phyloP scores from a whole-genome alignment of 75 land plant species.

The Pinus albicaulis region DNA sequence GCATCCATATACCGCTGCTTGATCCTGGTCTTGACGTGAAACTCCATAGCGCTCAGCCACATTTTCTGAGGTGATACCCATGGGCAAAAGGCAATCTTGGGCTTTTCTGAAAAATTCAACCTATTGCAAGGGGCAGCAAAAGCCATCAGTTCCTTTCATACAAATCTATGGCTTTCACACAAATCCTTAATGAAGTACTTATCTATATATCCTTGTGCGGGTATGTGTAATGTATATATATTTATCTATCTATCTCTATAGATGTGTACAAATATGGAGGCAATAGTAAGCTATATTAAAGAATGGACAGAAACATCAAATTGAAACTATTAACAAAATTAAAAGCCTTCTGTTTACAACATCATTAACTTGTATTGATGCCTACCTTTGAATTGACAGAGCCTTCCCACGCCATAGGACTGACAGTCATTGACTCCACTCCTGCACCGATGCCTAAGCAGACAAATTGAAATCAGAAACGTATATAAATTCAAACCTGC shows the following conservation, averaged over 20 bases:
- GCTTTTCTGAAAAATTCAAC: conserved; percentile 64
- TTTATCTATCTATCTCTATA: too few species aligned
- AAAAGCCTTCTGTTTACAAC: conserved; percentile 30
- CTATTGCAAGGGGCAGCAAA: conserved; percentile 17
- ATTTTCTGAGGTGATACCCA: conserved; percentile 98
- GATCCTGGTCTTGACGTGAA: conserved; percentile 83
- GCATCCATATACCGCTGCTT: conserved; percentile 72
- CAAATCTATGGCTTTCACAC: too few species aligned
- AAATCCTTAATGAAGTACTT: too few species aligned
- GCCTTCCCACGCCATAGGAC: conserved; percentile 78
- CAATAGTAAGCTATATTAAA: neutral
- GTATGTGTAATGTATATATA: too few species aligned
- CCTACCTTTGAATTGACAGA: conserved; percentile 77
- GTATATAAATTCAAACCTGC: neutral
- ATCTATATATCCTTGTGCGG: too few species aligned
- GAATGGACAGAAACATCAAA: neutral
- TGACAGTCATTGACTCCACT: conserved; percentile 84
- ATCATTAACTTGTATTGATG: conserved; percentile 7
- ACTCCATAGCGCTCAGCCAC: conserved; percentile 88
- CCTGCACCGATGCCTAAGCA: conserved; percentile 93
- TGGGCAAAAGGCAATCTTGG: conserved; percentile 91
- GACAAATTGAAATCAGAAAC: conserved; percentile 4
- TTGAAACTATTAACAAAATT: conserved; percentile 2
- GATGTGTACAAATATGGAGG: too few species aligned
- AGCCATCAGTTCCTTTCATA: neutral